These are phyloP conservation scores for Sporisorium exsertum DNA, from an alignment of 1,284 basidiomycete genomes.

Conservation along the genomic window DNA sequence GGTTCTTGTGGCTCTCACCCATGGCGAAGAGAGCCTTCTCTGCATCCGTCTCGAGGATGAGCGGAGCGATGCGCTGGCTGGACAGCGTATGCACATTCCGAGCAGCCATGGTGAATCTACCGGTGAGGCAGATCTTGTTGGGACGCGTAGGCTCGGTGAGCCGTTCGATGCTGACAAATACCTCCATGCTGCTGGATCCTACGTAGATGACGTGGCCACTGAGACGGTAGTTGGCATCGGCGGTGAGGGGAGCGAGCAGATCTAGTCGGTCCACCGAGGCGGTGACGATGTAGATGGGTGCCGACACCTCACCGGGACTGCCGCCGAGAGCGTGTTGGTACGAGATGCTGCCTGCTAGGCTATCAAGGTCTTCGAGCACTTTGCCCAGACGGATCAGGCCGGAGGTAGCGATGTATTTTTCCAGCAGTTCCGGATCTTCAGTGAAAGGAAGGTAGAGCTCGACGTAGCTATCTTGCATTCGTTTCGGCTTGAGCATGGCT, in stretches of 20 bases:
- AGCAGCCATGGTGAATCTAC: constrained; percentile 70
- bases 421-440: constrained; percentile 60
- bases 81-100: constrained; percentile 57
- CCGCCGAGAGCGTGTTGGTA: constrained; percentile 69
- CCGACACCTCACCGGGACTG: constrained; percentile 54
- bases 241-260: constrained; percentile 50
- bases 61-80: constrained; percentile 60
- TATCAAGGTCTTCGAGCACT: constrained; percentile 70
- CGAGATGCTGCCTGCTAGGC: constrained; percentile 65
- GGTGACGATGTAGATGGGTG: constrained; percentile 69
- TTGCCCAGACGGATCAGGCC: constrained; percentile 68
- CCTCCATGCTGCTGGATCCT: constrained; percentile 68
- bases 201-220: constrained; percentile 56
- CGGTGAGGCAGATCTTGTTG: constrained; percentile 67
- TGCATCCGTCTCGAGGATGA: constrained; percentile 57
- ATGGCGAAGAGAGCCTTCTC: constrained; percentile 65
- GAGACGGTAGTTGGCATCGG: constrained; percentile 58
- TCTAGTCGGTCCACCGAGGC: constrained; percentile 70
- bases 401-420: constrained; percentile 68
- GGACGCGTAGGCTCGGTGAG: constrained; percentile 42
- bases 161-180: constrained; percentile 69
- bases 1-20: constrained; percentile 66
- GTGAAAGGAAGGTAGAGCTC: constrained; percentile 68
- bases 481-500: constrained; percentile 50
- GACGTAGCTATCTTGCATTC: constrained; percentile 68